Base-by-base conservation (phyloP, 1,139 yeast species). In the Sugiyamaella grinbergsii region DNA sequence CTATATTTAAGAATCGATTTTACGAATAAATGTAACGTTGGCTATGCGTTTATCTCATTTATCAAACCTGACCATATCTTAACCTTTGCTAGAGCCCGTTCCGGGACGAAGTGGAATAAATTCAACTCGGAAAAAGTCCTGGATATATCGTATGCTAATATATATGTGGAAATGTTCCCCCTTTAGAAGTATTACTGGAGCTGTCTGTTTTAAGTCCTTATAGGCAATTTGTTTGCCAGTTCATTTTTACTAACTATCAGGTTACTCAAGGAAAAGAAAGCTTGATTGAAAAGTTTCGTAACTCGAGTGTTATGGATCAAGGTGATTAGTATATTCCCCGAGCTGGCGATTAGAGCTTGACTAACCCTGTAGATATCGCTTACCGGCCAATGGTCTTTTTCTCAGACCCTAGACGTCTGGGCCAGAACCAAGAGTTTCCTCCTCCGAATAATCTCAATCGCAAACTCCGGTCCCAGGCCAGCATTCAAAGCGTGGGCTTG, bases 41-140 rank as follows among this genome's bases (percentile, higher is more conserved):
- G 80, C 6, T 77, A 77, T 61, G 81, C 81, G 2, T 77, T 78
- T 58, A 71, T 78, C 34, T 74, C 79, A 4, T 77, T 77, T 54
- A 71, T 68, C 24, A 62, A 68, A 8, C 77, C 81, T 3, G 64
- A 65, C 48, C 70, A 72, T 47, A 75, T 78, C 32, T 68, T 75
- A 32, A 65, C 70, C 5, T 76, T 77, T 60, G 78, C 77, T 37
- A 62, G 64, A 42, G 72, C 71, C 2, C 66, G 80, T 20, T 70
- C 72, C 5, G 80, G 80, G 3, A 72, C 74, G 41, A 72, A 68
- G 56, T 78, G 81, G 77, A 69, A 68, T 52, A 64, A 68, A 38
- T 73, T 73, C 61, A 73, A 74, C 54, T 76, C 80, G 0, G 78
- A 73, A 37, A 78, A 78, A 59, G 66, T 73, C 22, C 76, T 80